Percentiles rank a stretch among this genome's conserved stretches.
Conservation (phyloP, 306 rosid genomes). For the Acacia confusa region DNA sequence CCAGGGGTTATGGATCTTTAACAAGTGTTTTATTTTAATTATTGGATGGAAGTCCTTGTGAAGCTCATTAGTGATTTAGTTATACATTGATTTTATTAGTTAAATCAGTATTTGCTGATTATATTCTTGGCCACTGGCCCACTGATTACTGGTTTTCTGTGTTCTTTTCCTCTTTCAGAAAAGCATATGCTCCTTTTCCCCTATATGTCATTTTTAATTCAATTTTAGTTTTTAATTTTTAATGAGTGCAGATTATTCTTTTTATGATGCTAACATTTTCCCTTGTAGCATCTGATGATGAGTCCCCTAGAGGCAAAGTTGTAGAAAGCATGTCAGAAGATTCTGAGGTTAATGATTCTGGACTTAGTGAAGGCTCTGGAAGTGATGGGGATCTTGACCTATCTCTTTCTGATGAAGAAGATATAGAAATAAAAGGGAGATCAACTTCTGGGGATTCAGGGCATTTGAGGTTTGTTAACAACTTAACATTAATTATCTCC, state of each 20-base stretch:
- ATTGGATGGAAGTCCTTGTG: not conserved
- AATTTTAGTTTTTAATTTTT: not conserved
- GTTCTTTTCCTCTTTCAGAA: not conserved
- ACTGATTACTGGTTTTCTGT: constrained; percentile 14
- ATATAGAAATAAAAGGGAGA: constrained; percentile 33
- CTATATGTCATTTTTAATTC: not conserved
- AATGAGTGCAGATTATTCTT: not conserved
- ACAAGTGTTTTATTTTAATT: not conserved
- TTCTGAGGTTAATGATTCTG: constrained; percentile 29
- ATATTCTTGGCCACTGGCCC: not conserved
- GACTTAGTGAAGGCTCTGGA: constrained; percentile 43
- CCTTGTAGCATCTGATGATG: constrained; percentile 44
- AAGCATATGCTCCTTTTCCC: not conserved
- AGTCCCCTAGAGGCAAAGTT: constrained; percentile 35
- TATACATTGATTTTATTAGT: not conserved
- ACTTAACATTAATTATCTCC: not conserved
- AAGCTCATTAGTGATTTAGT: not conserved
- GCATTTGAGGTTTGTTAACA: constrained; percentile 52
- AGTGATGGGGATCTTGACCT: constrained; percentile 48
- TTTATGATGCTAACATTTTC: not conserved
- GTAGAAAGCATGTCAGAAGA: constrained; percentile 34
- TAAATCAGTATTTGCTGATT: constrained; percentile 14
- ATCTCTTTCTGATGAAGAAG: constrained; percentile 59
- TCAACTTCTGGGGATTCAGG: constrained; percentile 38
- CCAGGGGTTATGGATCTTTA: constrained; percentile 2